These are phyloP conservation scores for Lenzites betulinus DNA, from an alignment of 768 basidiomycete genomes.

Conservation along the genomic window DNA sequence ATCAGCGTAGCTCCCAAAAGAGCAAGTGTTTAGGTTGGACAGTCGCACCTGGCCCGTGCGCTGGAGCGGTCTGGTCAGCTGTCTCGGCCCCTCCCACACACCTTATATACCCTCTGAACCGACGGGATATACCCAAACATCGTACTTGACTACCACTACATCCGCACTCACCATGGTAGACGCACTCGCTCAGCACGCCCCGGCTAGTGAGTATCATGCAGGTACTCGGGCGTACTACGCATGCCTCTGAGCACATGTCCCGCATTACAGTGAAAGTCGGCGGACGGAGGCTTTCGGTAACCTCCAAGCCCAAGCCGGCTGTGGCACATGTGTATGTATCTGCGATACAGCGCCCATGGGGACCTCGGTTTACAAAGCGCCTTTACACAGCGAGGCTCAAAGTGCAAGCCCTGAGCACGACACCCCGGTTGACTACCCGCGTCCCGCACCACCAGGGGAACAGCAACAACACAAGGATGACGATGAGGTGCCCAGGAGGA, in stretches of 20 bases:
- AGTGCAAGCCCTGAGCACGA: constrained; percentile 5
- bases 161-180: constrained; percentile 13
- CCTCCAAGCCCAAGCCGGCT: constrained; percentile 18
- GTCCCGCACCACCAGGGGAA: constrained; percentile 25
- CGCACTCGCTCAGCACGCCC: constrained; percentile 21
- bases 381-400: constrained; percentile 14
- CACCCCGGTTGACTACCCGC: constrained; percentile 23
- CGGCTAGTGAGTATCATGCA: constrained; percentile 20
- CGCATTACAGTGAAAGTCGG: constrained; percentile 25
- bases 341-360: neutral
- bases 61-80: constrained; percentile 21
- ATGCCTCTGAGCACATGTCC: neutral
- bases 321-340: constrained; percentile 12
- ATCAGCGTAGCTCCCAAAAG: constrained; percentile 1
- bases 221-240: neutral
- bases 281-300: constrained; percentile 24
- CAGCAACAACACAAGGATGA: constrained; percentile 18
- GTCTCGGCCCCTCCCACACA: constrained; percentile 10
- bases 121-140: neutral
- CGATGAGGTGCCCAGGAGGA: constrained; percentile 25
- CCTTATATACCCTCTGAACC: constrained; percentile 8
- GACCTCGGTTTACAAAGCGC: neutral
- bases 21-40: constrained; percentile 20
- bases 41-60: constrained; percentile 21
- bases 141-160: neutral